Percentiles rank a stretch among this genome's conserved stretches.
phyloP scores from a whole-genome alignment of 257 asterid genomes.

The Lithospermum erythrorhizon region DNA sequence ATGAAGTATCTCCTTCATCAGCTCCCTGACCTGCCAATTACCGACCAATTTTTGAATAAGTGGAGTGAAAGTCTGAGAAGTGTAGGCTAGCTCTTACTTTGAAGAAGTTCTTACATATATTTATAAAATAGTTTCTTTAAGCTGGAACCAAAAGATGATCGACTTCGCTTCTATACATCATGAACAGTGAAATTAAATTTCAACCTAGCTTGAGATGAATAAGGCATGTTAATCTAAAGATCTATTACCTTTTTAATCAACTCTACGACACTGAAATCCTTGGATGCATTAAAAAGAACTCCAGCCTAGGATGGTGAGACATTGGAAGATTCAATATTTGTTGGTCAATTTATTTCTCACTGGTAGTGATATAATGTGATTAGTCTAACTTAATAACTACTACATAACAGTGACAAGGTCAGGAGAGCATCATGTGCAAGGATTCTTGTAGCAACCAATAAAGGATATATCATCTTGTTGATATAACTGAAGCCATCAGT shows the following conservation, averaged over 20 bases:
- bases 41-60: constrained; percentile 38
- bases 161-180: not conserved
- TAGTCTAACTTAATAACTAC: not conserved
- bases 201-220: not conserved
- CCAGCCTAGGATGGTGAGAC: not conserved
- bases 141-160: not conserved
- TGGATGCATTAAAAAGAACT: not conserved
- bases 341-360: not conserved
- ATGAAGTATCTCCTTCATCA: constrained; percentile 35
- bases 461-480: not conserved
- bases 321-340: not conserved
- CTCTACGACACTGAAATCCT: not conserved
- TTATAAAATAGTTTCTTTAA: not conserved
- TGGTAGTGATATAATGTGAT: not conserved
- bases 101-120: constrained; percentile 11
- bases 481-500: constrained; percentile 9
- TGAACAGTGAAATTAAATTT: not conserved
- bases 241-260: constrained; percentile 1
- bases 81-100: constrained; percentile 16
- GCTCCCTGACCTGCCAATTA: constrained; percentile 68
- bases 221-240: not conserved
- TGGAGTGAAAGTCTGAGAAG: constrained; percentile 22
- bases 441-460: constrained; percentile 14
- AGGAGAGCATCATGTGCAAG: constrained; percentile 21
- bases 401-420: constrained; percentile 8